phyloP scores from a whole-genome alignment of 495 filamentous ascomycete genomes.

The Clavariopsis aquatica region DNA sequence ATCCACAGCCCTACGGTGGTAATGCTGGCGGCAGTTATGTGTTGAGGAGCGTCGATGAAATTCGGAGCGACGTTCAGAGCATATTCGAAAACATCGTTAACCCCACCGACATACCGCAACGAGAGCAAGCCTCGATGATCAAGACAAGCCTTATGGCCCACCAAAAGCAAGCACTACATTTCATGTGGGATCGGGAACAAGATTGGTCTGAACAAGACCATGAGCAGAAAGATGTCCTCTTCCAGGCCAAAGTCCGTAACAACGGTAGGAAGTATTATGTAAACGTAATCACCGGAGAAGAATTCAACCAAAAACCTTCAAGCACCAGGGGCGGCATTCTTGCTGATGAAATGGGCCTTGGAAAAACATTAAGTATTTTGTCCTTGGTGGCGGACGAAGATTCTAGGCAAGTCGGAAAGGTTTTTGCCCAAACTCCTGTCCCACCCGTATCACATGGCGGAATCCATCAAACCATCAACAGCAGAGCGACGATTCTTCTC shows the following conservation, averaged over 20 bases:
- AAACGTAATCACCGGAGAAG: conserved; percentile 79
- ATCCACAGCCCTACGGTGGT: not conserved
- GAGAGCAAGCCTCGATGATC: conserved; percentile 64
- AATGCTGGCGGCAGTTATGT: conserved; percentile 52
- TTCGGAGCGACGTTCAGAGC: conserved; percentile 75
- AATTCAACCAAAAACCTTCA: conserved; percentile 62
- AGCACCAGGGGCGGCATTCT: conserved; percentile 83
- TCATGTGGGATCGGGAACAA: conserved; percentile 81
- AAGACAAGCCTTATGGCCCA: conserved; percentile 75
- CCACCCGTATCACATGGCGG: conserved; percentile 40
- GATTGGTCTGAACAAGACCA: conserved; percentile 58
- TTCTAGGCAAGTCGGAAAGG: conserved; percentile 59
- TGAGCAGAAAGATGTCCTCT: conserved; percentile 68
- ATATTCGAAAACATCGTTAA: conserved; percentile 83
- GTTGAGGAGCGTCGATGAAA: conserved; percentile 74
- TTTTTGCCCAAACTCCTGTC: conserved; percentile 55
- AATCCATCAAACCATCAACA: conserved; percentile 55
- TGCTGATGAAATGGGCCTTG: conserved; percentile 97
- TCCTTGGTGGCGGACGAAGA: conserved; percentile 61
- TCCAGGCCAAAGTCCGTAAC: conserved; percentile 52
- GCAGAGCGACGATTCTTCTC: conserved; percentile 82
- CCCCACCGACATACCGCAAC: conserved; percentile 72
- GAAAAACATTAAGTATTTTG: conserved; percentile 89
- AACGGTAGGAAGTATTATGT: conserved; percentile 64
- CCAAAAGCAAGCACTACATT: conserved; percentile 88